Evolutionary conservation across 768 basidiomycete species (phyloP).

Genomic region (Panaeolus papilionaceus): DNA sequence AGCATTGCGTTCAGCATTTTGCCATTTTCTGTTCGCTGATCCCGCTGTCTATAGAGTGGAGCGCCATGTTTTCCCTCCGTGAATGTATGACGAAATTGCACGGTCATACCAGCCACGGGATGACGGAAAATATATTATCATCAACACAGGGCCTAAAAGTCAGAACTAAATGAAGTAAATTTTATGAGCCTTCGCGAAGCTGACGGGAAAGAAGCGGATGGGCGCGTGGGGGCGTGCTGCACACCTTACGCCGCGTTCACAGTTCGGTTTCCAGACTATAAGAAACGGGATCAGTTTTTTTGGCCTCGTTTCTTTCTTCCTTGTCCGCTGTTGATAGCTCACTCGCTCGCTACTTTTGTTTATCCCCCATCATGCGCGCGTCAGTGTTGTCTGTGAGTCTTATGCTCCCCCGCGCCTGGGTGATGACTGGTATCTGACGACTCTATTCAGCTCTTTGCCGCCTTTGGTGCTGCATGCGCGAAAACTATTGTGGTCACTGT

Average conservation of each 20-base stretch:
- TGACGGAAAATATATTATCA: constrained; percentile 5
- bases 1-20: background rate
- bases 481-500: constrained; percentile 51
- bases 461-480: constrained; percentile 35
- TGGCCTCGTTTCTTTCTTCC: background rate
- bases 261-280: constrained; percentile 7
- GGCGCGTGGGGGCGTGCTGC: constrained; percentile 1
- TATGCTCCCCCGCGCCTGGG: background rate
- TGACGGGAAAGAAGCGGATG: background rate
- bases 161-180: background rate
- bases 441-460: constrained; percentile 6
- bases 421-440: background rate
- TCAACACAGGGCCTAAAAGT: background rate
- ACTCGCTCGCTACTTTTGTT: background rate
- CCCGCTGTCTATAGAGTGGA: background rate
- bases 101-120: background rate
- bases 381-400: background rate
- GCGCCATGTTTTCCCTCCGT: background rate
- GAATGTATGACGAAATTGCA: background rate
- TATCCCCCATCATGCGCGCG: background rate
- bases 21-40: background rate
- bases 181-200: background rate
- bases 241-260: background rate
- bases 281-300: background rate
- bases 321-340: background rate